Percentiles rank a stretch among this genome's conserved stretches.
phyloP scores from a whole-genome alignment of 352 stramenopile genomes.

The Phytopythium litorale region DNA sequence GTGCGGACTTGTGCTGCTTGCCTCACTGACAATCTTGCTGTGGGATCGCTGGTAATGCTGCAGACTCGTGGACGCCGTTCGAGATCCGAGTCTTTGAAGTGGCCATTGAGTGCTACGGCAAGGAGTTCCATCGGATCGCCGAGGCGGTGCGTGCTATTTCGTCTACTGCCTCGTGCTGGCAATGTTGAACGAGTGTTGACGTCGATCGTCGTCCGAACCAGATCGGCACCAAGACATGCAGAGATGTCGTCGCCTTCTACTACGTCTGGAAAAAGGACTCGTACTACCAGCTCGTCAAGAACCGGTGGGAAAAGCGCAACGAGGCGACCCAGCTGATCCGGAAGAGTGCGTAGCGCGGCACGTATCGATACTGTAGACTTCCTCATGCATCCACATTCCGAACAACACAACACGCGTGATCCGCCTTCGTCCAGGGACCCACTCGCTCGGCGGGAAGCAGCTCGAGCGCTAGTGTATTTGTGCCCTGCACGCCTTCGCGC shows the following conservation, averaged over 20 bases:
- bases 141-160: conserved; percentile 38
- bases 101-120: conserved; percentile 81
- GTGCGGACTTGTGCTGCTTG: not conserved
- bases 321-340: conserved; percentile 12
- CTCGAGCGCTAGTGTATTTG: not conserved
- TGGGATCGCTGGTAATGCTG: not conserved
- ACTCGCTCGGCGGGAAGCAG: not conserved
- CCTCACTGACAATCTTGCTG: not conserved
- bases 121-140: conserved; percentile 73
- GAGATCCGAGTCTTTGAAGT: conserved; percentile 85
- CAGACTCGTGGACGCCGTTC: conserved; percentile 74
- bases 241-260: conserved; percentile 80
- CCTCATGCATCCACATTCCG: conserved; percentile 13
- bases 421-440: not conserved
- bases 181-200: not conserved
- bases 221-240: conserved; percentile 65
- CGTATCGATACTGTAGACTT: conserved; percentile 5
- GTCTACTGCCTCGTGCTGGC: not conserved
- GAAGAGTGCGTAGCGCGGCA: conserved; percentile 16
- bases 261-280: conserved; percentile 88
- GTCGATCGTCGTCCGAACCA: conserved; percentile 9
- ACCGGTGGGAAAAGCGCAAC: conserved; percentile 62
- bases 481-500: conserved; percentile 3
- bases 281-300: conserved; percentile 82
- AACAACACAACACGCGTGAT: conserved; percentile 20